Conservation (phyloP, 495 filamentous ascomycete species). For the Coniosporium apollinis region DNA sequence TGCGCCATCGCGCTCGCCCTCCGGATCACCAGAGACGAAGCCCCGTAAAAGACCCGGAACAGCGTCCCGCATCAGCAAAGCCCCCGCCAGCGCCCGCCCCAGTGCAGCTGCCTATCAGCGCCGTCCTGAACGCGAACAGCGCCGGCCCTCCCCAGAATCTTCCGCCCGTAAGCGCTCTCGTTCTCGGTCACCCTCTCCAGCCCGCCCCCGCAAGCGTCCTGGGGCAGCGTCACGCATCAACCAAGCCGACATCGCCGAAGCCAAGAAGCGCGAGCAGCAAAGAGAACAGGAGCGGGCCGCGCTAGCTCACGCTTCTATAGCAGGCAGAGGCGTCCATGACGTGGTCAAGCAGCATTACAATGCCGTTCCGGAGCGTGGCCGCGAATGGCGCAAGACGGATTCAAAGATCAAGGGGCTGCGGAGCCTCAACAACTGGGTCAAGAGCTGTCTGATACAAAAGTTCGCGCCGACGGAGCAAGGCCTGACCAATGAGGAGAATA, state of each 20-base stretch:
- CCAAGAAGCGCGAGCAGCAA: conserved; percentile 45
- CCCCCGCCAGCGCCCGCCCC: conserved; percentile 3
- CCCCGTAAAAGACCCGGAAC: conserved; percentile 1
- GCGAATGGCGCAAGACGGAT: conserved; percentile 86
- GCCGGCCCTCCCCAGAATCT: conserved; percentile 15
- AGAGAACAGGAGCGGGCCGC: conserved; percentile 33
- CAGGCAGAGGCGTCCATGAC: conserved; percentile 47
- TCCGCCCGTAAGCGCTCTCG: too few relatives aligned
- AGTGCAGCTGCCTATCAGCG: conserved; percentile 4
- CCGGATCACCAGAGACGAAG: too few relatives aligned
- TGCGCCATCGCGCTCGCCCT: too few relatives aligned
- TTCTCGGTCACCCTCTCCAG: conserved; percentile 18
- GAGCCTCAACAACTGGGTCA: conserved; percentile 97
- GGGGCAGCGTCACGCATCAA: conserved; percentile 65
- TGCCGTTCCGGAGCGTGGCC: conserved; percentile 76
- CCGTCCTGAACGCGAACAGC: conserved; percentile 10
- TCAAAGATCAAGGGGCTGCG: conserved; percentile 86
- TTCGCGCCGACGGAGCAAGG: conserved; percentile 74
- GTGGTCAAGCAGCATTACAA: conserved; percentile 91
- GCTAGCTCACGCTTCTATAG: conserved; percentile 12
- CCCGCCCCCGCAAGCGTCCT: conserved; percentile 70
- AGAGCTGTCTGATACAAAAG: conserved; percentile 90
- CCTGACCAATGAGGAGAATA: conserved; percentile 31
- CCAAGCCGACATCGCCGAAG: conserved; percentile 44
- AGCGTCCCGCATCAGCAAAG: not conserved